Evolutionary conservation across 2,329 filamentous ascomycete species (phyloP), one percentile per base, ranked within the genome.

Genomic region (Westerdykella ornata): DNA sequence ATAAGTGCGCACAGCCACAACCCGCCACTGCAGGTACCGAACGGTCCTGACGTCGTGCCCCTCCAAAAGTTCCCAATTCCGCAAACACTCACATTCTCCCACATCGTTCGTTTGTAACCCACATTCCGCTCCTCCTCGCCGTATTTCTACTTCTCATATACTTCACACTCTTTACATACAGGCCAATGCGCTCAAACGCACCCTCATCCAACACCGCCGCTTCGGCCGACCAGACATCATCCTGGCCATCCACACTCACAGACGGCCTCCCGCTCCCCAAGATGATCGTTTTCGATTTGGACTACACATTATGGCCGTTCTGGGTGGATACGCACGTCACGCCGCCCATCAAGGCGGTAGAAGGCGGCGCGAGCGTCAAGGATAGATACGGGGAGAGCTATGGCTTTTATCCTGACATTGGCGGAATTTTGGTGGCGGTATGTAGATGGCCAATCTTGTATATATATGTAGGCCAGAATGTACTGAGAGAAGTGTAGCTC

Each of bases 291-390:
- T 96, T 97, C 70, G 92, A 97, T 65, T 80, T 97, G 48, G 90
- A 97, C 74, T 97, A 96, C 74, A 97, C 92, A 0, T 75, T 97
- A n/a, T 97, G 90, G 92, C 88, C 89, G 4, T 96, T 96, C 69
- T 97, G 90, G 90, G 83, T 94, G 1, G 92, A 97, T 71, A 95
- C 88, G 3, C 89, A 96, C 68, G 84, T 92, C 54, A 79, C 80
- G 17, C 77, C 81, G 5, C 89, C 88, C 0, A 69, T 95, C 37
- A 81, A 81, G 50, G 54, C 66, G 3, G 57, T 57, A 7, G 57
- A 67, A 31, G 61, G 62, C 29, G 71, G 71, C 4, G 50, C 66
- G 33, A 68, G 67, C 48, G 72, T 78, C 37, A 74, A 73, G 50
- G 77, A 81, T 47, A 57, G 63, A 18, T 70, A 68, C 44, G 70